phyloP scores from a whole-genome alignment of 306 rosid species.

The Inga leiocalycina region DNA sequence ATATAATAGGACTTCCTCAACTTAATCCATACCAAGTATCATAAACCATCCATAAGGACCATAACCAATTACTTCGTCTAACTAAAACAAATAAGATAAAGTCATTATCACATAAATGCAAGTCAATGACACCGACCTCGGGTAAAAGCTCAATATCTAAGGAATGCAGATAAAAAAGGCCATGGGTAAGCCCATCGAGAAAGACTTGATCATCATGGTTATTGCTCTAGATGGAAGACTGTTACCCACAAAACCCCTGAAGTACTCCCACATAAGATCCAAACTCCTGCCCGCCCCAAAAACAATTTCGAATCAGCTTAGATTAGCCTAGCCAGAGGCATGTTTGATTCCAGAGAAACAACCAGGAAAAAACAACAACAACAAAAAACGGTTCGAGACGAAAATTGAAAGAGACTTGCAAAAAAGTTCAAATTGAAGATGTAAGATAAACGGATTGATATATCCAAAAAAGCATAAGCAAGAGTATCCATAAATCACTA shows the following conservation, averaged over 20 bases:
- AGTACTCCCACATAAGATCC: constrained; percentile 45
- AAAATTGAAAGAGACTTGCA: too few species aligned
- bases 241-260: constrained; percentile 37
- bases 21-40: neutral
- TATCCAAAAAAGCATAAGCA: too few species aligned
- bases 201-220: constrained; percentile 60
- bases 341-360: too few species aligned
- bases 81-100: neutral
- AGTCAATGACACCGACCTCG: constrained; percentile 50
- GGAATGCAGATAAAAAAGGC: constrained; percentile 81
- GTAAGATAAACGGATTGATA: too few species aligned
- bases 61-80: neutral
- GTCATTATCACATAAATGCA: neutral
- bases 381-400: too few species aligned
- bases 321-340: too few species aligned
- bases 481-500: too few species aligned
- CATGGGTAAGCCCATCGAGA: constrained; percentile 54
- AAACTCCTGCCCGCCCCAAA: constrained; percentile 53
- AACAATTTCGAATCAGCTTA: neutral
- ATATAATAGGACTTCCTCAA: neutral
- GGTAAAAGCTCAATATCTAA: constrained; percentile 76
- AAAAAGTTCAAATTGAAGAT: too few species aligned
- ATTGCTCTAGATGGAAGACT: constrained; percentile 79
- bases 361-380: too few species aligned
- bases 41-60: neutral